Evolutionary conservation across 164 flowering plant species (phyloP).

Genomic region (Pachysandra terminalis): DNA sequence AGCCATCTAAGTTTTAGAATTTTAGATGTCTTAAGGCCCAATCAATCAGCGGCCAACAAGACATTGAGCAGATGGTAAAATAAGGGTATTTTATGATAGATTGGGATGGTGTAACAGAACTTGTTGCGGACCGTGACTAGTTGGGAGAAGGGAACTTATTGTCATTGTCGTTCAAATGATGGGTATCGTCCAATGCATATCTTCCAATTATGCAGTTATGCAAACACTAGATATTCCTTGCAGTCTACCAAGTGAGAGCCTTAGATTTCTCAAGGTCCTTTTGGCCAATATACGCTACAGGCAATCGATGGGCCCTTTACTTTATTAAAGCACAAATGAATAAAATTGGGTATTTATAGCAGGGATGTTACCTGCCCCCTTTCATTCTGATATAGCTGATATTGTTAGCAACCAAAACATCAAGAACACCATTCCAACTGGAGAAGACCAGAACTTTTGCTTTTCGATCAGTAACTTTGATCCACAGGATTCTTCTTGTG

Average conservation of each 20-base stretch:
- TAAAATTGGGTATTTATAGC: too few relatives aligned
- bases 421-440: slow-evolving; percentile 97
- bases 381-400: slow-evolving; percentile 74
- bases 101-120: neutral
- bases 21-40: neutral
- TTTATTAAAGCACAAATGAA: neutral
- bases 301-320: too few relatives aligned
- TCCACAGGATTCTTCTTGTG: slow-evolving; percentile 81
- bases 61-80: slow-evolving; percentile 1
- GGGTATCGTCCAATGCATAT: neutral
- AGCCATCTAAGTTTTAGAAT: slow-evolving; percentile 2
- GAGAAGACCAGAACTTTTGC: slow-evolving; percentile 90
- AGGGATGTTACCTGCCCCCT: slow-evolving; percentile 80
- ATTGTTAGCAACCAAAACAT: slow-evolving; percentile 60
- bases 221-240: neutral
- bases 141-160: too few relatives aligned
- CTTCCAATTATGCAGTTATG: neutral
- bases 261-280: neutral
- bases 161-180: neutral
- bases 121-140: too few relatives aligned
- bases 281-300: neutral
- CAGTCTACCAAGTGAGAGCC: neutral
- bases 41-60: neutral
- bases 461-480: slow-evolving; percentile 56
- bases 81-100: neutral